These are phyloP conservation scores for Trichoderma harzianum DNA, from an alignment of 2,329 filamentous ascomycete species.

Conservation along the genomic window DNA sequence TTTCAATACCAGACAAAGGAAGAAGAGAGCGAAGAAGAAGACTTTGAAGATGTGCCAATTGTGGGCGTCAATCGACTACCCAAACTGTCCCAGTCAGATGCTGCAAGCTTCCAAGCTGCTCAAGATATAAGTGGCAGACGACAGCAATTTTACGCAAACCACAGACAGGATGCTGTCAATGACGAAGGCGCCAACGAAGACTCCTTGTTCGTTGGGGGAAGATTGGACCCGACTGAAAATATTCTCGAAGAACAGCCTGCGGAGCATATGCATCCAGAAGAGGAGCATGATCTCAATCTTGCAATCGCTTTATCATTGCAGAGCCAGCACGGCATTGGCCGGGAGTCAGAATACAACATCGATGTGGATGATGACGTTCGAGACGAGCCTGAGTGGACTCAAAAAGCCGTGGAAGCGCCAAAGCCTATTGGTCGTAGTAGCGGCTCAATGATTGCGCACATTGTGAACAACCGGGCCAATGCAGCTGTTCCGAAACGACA, in stretches of 20 bases:
- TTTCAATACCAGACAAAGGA: constrained; percentile 55
- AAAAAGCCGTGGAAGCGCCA: constrained; percentile 48
- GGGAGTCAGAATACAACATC: constrained; percentile 35
- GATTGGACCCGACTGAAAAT: constrained; percentile 22
- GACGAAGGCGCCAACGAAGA: constrained; percentile 45
- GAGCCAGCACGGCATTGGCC: constrained; percentile 50
- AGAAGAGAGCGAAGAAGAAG: constrained; percentile 64
- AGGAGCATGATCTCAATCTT: constrained; percentile 63
- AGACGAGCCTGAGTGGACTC: constrained; percentile 50
- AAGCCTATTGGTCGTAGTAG: constrained; percentile 48
- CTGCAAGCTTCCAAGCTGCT: constrained; percentile 26
- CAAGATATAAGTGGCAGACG: constrained; percentile 27
- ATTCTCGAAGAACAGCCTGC: constrained; percentile 31
- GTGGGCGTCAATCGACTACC: constrained; percentile 84
- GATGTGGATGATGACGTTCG: constrained; percentile 50
- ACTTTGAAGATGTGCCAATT: constrained; percentile 91
- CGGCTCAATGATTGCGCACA: constrained; percentile 64
- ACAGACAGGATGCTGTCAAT: constrained; percentile 15
- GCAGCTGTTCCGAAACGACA: constrained; percentile 51
- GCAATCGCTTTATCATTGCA: constrained; percentile 85
- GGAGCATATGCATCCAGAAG: constrained; percentile 38
- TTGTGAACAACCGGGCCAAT: constrained; percentile 70
- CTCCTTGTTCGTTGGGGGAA: constrained; percentile 46
- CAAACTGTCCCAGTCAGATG: constrained; percentile 41
- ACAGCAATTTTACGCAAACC: constrained; percentile 28